Evolutionary conservation across 441 rosid species (phyloP).

Genomic region (Bocquillonia castaneifolia): DNA sequence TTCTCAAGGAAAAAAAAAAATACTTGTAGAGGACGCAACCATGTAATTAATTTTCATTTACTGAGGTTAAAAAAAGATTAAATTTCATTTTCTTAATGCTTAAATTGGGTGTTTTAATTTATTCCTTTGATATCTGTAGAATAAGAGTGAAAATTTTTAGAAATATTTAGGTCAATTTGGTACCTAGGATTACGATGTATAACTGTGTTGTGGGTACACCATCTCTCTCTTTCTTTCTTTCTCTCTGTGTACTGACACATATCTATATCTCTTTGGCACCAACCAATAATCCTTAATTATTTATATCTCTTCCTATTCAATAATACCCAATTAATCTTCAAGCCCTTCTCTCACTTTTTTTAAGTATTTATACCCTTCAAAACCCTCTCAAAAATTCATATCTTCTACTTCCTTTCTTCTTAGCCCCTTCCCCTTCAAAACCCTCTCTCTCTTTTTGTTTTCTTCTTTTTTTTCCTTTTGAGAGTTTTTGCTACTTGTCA

Average conservation of each 20-base stretch:
- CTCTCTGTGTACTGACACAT: constrained; percentile 38
- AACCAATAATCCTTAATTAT: constrained; percentile 26
- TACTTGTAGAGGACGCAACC: constrained; percentile 57
- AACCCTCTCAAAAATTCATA: constrained; percentile 10
- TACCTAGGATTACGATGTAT: constrained; percentile 66
- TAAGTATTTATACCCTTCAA: constrained; percentile 29
- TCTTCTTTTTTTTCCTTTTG: neutral
- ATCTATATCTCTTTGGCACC: constrained; percentile 27
- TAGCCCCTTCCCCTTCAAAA: neutral
- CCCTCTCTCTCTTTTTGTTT: neutral
- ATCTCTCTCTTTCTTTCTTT: constrained; percentile 18
- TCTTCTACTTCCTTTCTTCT: neutral
- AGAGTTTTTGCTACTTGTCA: constrained; percentile 6
- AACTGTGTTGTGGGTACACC: constrained; percentile 54
- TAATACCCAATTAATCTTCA: neutral
- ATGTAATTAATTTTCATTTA: constrained; percentile 20
- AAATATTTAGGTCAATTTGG: constrained; percentile 48
- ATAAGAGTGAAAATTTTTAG: neutral
- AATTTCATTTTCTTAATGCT: constrained; percentile 19
- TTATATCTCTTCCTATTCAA: too few species aligned
- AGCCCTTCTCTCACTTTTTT: constrained; percentile 15
- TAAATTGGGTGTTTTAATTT: constrained; percentile 28
- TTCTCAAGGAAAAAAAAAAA: constrained; percentile 32
- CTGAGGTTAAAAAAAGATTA: constrained; percentile 14
- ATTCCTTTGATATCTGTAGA: constrained; percentile 21